These are phyloP conservation scores for Monocercomonoides exilis DNA, from an alignment of 78 protist genomes.

Conservation along the genomic window DNA sequence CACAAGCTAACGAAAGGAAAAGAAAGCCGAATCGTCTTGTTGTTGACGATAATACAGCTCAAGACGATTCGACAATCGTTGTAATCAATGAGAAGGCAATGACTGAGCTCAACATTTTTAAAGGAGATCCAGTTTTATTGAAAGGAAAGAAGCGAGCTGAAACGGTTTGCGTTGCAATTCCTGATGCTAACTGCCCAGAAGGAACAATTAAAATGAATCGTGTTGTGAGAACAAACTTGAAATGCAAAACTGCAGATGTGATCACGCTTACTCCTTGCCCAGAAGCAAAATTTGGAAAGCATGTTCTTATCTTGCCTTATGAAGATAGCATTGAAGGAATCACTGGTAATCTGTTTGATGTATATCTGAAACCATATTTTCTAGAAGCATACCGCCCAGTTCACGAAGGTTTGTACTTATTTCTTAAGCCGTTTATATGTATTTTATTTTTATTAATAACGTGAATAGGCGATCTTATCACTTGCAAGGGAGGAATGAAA, in stretches of 20 bases:
- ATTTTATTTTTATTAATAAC: too few species aligned
- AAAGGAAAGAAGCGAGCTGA: constrained; percentile 91
- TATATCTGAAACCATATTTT: constrained; percentile 94
- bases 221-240: constrained; percentile 72
- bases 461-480: constrained; percentile 64
- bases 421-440: too few species aligned
- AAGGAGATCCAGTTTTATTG: neutral
- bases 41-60: constrained; percentile 86
- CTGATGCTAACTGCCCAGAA: constrained; percentile 74
- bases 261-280: constrained; percentile 77
- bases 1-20: too few species aligned
- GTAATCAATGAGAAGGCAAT: constrained; percentile 52
- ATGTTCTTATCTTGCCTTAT: constrained; percentile 95
- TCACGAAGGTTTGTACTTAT: constrained; percentile 71
- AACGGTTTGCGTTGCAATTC: constrained; percentile 88
- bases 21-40: constrained; percentile 79
- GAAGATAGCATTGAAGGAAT: constrained; percentile 98
- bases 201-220: constrained; percentile 89
- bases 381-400: constrained; percentile 98
- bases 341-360: constrained; percentile 96
- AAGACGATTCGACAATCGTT: constrained; percentile 94
- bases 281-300: constrained; percentile 60
- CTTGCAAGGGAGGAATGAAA: constrained; percentile 94
- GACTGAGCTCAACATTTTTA: constrained; percentile 80
- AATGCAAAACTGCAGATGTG: constrained; percentile 89